Conservation (phyloP, 371 early-diverging fungal species). For the Zancudomyces culisetae region DNA sequence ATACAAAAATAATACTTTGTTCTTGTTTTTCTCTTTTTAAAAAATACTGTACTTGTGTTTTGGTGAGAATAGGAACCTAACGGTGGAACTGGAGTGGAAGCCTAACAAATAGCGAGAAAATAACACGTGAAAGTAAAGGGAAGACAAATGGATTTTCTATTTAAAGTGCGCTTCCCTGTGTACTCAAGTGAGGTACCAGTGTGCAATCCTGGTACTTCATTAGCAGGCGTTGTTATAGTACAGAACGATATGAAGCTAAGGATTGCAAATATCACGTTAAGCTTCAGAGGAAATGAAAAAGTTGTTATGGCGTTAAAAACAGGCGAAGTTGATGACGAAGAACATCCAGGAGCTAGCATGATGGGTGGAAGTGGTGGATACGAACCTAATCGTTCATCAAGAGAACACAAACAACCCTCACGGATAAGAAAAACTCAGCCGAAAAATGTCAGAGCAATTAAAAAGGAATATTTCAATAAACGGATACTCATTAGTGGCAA, state of each 20-base stretch:
- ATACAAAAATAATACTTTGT: no score
- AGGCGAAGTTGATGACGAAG: no score
- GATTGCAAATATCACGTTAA: conserved; percentile 10
- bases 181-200: conserved; percentile 14
- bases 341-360: no score
- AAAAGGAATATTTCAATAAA: conserved; percentile 18
- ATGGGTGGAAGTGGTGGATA: neutral
- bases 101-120: no score
- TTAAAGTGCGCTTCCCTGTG: conserved; percentile 19
- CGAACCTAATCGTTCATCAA: neutral
- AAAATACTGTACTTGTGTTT: no score
- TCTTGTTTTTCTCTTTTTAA: no score
- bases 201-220: conserved; percentile 15
- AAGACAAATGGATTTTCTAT: neutral
- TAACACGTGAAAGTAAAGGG: no score
- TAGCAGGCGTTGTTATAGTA: conserved; percentile 16
- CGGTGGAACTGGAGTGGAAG: no score
- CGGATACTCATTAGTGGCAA: conserved; percentile 14
- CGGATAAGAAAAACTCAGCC: no score
- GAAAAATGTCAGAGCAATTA: conserved; percentile 7
- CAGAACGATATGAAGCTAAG: conserved; percentile 3
- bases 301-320: conserved; percentile 12
- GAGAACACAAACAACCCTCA: no score
- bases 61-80: no score
- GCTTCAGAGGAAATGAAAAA: conserved; percentile 11